Percentiles rank a stretch among this genome's conserved stretches.
These are phyloP conservation scores for Paraphaeosphaeria sporulosa DNA, from an alignment of 2,329 filamentous ascomycete genomes.

Conservation along the genomic window DNA sequence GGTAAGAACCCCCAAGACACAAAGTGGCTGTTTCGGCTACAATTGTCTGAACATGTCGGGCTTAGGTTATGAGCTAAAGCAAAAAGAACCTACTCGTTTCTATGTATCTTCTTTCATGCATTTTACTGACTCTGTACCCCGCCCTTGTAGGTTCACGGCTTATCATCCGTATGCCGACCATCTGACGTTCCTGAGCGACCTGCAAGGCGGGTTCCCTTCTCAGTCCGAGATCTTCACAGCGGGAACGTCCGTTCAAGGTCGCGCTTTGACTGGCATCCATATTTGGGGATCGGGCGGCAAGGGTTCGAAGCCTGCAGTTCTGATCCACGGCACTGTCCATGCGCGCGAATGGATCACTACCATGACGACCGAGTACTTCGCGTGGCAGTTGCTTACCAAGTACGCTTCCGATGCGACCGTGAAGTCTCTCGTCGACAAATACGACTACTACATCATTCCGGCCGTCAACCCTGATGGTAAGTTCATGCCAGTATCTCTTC, in stretches of 20 bases:
- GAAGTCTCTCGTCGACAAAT: slow-evolving; percentile 46
- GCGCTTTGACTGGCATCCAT: slow-evolving; percentile 45
- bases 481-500: slow-evolving; percentile 3
- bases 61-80: no score
- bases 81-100: no score
- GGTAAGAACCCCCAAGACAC: slow-evolving; percentile 14
- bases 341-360: slow-evolving; percentile 48
- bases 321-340: slow-evolving; percentile 47
- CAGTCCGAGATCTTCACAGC: slow-evolving; percentile 45
- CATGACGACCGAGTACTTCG: slow-evolving; percentile 41
- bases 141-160: slow-evolving; percentile 33
- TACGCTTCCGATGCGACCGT: slow-evolving; percentile 42
- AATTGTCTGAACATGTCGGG: no score
- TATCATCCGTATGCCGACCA: slow-evolving; percentile 48
- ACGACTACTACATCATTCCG: slow-evolving; percentile 45
- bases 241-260: slow-evolving; percentile 43
- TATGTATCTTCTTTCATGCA: no score
- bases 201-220: slow-evolving; percentile 41
- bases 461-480: slow-evolving; percentile 32
- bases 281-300: slow-evolving; percentile 49
- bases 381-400: slow-evolving; percentile 47
- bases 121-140: no score
- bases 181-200: slow-evolving; percentile 41
- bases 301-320: slow-evolving; percentile 45
- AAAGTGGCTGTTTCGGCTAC: no score